These are phyloP conservation scores for Metschnikowia lunata DNA, from an alignment of 805 yeast genomes.

Conservation along the genomic window DNA sequence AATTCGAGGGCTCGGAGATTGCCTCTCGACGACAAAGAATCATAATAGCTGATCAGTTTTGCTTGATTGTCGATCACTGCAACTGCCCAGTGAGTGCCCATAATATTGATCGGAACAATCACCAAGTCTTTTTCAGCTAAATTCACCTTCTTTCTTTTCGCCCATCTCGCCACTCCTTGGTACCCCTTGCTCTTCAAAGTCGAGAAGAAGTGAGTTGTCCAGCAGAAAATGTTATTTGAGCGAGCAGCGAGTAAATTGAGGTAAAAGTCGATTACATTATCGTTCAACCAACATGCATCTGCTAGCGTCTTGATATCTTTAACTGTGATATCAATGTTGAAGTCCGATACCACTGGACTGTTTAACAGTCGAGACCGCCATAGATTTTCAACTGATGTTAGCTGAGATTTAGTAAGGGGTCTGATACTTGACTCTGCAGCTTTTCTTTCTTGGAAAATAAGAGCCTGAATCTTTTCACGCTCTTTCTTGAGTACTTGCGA, in stretches of 20 bases:
- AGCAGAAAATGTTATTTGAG: constrained; percentile 50
- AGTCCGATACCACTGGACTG: constrained; percentile 28
- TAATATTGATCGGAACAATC: constrained; percentile 80
- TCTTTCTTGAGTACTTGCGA: constrained; percentile 11
- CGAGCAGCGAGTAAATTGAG: constrained; percentile 50
- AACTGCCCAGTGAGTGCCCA: constrained; percentile 87
- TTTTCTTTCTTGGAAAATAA: constrained; percentile 15
- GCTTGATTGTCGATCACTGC: constrained; percentile 66
- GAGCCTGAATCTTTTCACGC: constrained; percentile 11
- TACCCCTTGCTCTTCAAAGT: constrained; percentile 71
- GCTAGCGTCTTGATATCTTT: constrained; percentile 69
- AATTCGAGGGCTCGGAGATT: constrained; percentile 40
- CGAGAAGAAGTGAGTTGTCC: constrained; percentile 86
- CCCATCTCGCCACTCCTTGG: constrained; percentile 78
- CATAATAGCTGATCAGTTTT: constrained; percentile 64
- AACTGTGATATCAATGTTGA: constrained; percentile 55
- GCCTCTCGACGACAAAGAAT: constrained; percentile 58
- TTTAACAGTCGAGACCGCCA: constrained; percentile 26
- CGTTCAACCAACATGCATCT: constrained; percentile 83
- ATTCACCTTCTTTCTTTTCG: constrained; percentile 66
- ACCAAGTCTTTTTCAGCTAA: constrained; percentile 61
- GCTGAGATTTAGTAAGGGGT: constrained; percentile 26
- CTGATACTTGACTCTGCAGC: constrained; percentile 7
- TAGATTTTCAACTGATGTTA: constrained; percentile 26
- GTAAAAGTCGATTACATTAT: constrained; percentile 82